Conservation (phyloP, 768 basidiomycete genomes). For the Amanita inopinata region DNA sequence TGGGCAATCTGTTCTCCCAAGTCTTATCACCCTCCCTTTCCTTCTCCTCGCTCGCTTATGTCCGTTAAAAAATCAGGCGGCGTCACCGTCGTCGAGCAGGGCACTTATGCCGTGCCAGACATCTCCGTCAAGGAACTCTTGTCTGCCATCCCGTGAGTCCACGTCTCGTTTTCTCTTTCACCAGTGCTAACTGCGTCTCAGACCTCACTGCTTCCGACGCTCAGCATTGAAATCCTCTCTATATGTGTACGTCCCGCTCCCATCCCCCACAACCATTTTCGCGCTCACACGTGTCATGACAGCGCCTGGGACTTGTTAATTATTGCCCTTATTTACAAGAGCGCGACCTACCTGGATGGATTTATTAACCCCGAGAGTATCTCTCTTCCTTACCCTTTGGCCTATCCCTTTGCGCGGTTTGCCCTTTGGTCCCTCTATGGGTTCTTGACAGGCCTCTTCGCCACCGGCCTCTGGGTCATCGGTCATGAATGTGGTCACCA, state of each 20-base stretch:
- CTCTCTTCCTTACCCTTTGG: conserved; percentile 46
- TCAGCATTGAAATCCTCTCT: conserved; percentile 70
- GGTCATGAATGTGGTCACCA: conserved; percentile 97
- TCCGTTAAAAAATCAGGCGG: conserved; percentile 1
- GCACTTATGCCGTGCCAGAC: conserved; percentile 64
- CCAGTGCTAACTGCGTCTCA: conserved; percentile 18
- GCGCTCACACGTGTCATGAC: conserved; percentile 3
- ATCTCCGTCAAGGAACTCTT: conserved; percentile 83
- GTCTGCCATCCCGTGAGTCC: conserved; percentile 68
- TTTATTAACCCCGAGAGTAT: conserved; percentile 47
- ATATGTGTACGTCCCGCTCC: conserved; percentile 55
- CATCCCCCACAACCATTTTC: background rate
- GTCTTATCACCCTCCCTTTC: conserved; percentile 7
- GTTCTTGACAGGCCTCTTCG: conserved; percentile 76
- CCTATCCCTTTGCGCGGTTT: conserved; percentile 54
- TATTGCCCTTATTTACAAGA: conserved; percentile 60
- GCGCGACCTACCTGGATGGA: conserved; percentile 52
- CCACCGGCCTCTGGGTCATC: conserved; percentile 90
- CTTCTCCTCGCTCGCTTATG: conserved; percentile 7
- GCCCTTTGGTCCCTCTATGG: conserved; percentile 74
- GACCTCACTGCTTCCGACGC: conserved; percentile 84
- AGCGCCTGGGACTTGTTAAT: conserved; percentile 71
- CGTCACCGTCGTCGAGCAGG: conserved; percentile 40
- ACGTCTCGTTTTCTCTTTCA: conserved; percentile 6
- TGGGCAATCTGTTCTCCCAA: conserved; percentile 2